Conservation (phyloP, 805 yeast species). For the Maudiozyma barnettii region DNA sequence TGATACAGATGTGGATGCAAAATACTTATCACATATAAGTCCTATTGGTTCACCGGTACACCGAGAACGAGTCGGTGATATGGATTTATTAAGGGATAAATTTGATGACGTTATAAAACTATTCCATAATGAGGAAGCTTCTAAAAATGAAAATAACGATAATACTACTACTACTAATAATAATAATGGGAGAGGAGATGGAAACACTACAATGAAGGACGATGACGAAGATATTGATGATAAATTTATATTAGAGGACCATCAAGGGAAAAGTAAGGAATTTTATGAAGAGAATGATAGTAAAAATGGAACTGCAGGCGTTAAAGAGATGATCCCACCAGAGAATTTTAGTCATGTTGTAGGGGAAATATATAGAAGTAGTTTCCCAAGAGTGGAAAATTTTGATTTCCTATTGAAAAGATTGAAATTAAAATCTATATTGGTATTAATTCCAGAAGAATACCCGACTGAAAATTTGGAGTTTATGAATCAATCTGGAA, state of each 20-base stretch:
- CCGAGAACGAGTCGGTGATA: neutral
- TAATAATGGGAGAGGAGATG: neutral
- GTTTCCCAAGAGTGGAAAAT: slow-evolving; percentile 83
- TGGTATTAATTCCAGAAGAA: slow-evolving; percentile 84
- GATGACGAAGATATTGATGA: slow-evolving; percentile 21
- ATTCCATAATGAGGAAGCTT: slow-evolving; percentile 7
- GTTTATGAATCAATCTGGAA: slow-evolving; percentile 51
- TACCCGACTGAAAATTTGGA: slow-evolving; percentile 71
- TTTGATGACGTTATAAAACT: slow-evolving; percentile 11
- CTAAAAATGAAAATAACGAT: neutral
- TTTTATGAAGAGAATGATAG: slow-evolving; percentile 1
- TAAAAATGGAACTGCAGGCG: neutral
- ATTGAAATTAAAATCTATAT: slow-evolving; percentile 58
- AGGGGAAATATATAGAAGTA: slow-evolving; percentile 69
- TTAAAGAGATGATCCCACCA: slow-evolving; percentile 44
- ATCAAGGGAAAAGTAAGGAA: slow-evolving; percentile 11
- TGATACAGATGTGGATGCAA: neutral
- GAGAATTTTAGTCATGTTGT: slow-evolving; percentile 87
- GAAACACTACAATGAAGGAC: slow-evolving; percentile 2
- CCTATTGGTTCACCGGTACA: neutral
- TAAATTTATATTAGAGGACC: slow-evolving; percentile 16
- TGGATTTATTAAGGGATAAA: slow-evolving; percentile 4
- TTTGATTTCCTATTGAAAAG: slow-evolving; percentile 52
- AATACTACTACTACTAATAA: too few relatives aligned
- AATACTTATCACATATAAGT: neutral